Conservation (phyloP, 164 flowering plant species). For the Sedum album region DNA sequence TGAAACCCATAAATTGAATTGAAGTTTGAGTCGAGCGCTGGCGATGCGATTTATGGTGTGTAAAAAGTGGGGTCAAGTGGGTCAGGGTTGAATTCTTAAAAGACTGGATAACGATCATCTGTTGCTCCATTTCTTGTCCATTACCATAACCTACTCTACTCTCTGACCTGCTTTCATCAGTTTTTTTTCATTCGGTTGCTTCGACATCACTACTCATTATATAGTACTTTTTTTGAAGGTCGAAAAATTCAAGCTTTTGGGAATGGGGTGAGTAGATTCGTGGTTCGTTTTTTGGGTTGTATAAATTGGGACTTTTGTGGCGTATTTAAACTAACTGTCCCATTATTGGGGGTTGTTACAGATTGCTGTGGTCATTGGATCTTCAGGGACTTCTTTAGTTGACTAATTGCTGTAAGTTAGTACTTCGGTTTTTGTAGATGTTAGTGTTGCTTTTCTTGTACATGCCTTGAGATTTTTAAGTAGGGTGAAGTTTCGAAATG, state of each 20-base stretch:
- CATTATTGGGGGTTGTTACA: conserved; percentile 1
- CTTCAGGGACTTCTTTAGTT: background rate
- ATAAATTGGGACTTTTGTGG: conserved; percentile 3
- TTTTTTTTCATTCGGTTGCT: background rate
- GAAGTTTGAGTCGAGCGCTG: too few species aligned
- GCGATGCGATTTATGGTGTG: background rate
- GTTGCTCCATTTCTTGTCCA: conserved; percentile 18
- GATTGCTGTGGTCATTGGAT: background rate
- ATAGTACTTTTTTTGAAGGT: background rate
- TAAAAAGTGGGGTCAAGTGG: background rate
- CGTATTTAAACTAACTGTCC: conserved; percentile 13
- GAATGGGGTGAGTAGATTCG: conserved; percentile 1
- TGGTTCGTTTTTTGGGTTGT: background rate
- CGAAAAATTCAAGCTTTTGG: background rate
- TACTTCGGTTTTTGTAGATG: background rate
- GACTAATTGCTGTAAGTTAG: conserved; percentile 13
- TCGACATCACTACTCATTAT: background rate
- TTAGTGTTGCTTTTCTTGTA: too few species aligned
- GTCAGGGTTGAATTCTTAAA: conserved; percentile 12
- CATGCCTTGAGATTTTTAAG: too few species aligned
- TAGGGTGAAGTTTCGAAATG: too few species aligned
- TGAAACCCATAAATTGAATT: conserved; percentile 1
- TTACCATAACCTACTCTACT: background rate
- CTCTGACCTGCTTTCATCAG: too few species aligned
- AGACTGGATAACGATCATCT: conserved; percentile 27